Evolutionary conservation across 73 alveolate species (phyloP), one percentile per base, ranked within the genome.

Genomic region (Vitrella brassicaformis): DNA sequence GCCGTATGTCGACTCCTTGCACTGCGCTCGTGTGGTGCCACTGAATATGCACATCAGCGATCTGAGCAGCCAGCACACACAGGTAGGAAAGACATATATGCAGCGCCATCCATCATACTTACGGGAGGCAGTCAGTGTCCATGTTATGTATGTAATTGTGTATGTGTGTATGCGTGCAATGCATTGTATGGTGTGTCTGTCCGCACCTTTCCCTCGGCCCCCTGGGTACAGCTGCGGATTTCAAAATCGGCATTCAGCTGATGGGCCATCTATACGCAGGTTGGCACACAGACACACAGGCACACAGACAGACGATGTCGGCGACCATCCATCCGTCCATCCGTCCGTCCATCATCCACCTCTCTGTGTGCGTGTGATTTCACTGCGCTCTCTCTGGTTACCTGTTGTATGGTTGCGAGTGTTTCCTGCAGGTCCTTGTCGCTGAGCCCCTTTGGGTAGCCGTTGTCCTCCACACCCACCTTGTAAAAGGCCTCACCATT

Each of bases 391-490:
- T 86, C 83, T 76, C n/a, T n/a, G n/a, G n/a, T n/a, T 39, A 39
- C 56, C 22, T 39, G 56, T 39, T 88, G 86, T 8, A 95, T 84
- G 68, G 91, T 90, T 65, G 85, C 87, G 64, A 93, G 81, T 1
- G 98, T 85, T 68, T 86, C 94, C 66, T 84, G 89, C 96, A 95
- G 90, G 67, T 95, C 95, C 71, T 85, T 87, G 71, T 88, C 74
- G n/a, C 85, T 82, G 30, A 95, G 75, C 31, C 99, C 99, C 46
- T 85, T 74, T 8, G 96, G 96, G 78, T 80, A 81, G 25, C 99
- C 99, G 75, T 89, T 81, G 79, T 95, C 99, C 85, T 90, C 95
- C 0, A 95, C 97, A 32, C 99, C 98, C n/a, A 95, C 86, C 79
- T 80, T 71, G 82, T 95, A 95, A 85, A 71, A 88, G 67, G 97